A percentile compares a stretch with the other conserved stretches of the same genome.
Conservation (phyloP, 2,329 filamentous ascomycete genomes). For the Aureobasidium pullulans region DNA sequence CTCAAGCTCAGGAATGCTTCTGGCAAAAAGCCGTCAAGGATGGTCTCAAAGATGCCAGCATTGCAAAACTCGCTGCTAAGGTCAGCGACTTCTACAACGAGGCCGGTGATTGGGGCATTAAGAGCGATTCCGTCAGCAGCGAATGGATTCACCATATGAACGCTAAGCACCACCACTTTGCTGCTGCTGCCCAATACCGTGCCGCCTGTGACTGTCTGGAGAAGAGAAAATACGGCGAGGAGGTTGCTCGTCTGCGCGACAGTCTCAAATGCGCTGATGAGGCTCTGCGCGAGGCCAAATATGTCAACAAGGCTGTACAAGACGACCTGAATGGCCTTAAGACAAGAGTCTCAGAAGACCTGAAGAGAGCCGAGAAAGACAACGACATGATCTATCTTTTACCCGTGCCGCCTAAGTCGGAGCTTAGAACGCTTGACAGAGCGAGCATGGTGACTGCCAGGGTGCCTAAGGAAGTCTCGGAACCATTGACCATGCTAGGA, state of each 20-base stretch:
- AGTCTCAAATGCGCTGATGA: slow-evolving; percentile 77
- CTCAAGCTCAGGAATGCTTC: slow-evolving; percentile 93
- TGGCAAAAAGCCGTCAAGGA: slow-evolving; percentile 98
- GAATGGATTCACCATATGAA: slow-evolving; percentile 98
- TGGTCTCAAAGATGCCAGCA: slow-evolving; percentile 81
- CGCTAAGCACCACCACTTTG: slow-evolving; percentile 95
- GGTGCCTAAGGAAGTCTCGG: slow-evolving; percentile 72
- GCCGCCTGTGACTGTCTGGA: slow-evolving; percentile 87
- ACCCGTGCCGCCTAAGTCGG: slow-evolving; percentile 77
- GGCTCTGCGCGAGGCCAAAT: slow-evolving; percentile 74
- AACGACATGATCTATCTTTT: slow-evolving; percentile 93
- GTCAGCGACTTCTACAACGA: slow-evolving; percentile 86
- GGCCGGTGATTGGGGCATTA: slow-evolving; percentile 77
- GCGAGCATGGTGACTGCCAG: slow-evolving; percentile 80
- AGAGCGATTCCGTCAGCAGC: slow-evolving; percentile 81
- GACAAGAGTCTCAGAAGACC: slow-evolving; percentile 71
- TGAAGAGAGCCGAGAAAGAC: slow-evolving; percentile 90
- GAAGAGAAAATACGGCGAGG: slow-evolving; percentile 90
- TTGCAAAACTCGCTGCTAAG: slow-evolving; percentile 82
- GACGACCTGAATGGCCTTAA: slow-evolving; percentile 80
- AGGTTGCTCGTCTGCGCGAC: slow-evolving; percentile 79
- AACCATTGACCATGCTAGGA: slow-evolving; percentile 72
- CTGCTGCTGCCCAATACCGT: slow-evolving; percentile 86
- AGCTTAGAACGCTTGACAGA: slow-evolving; percentile 76
- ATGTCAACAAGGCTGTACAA: slow-evolving; percentile 73